These are phyloP conservation scores for Cladosporium sp. DNA, from an alignment of 2,329 filamentous ascomycete genomes.

Conservation along the genomic window DNA sequence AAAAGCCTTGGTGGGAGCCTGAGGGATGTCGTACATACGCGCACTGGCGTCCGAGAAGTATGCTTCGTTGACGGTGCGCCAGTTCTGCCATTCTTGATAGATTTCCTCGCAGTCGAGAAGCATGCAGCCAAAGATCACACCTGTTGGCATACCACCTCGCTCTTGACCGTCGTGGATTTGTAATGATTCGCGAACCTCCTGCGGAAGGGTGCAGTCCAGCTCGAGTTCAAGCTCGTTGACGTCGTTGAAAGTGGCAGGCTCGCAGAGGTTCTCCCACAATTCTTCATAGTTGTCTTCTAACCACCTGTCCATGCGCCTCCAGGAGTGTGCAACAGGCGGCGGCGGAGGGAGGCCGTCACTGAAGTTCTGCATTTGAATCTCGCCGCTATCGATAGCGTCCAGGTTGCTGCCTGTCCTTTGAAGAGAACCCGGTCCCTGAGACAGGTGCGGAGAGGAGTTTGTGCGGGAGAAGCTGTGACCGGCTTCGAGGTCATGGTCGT, in stretches of 20 bases:
- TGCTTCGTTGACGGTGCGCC: constrained; percentile 89
- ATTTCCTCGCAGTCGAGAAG: constrained; percentile 97
- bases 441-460: constrained; percentile 80
- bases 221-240: constrained; percentile 96
- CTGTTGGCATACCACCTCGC: constrained; percentile 82
- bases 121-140: constrained; percentile 92
- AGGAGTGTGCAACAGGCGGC: constrained; percentile 83
- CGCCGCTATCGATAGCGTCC: constrained; percentile 68
- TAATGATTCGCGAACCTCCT: constrained; percentile 89
- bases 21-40: constrained; percentile 51
- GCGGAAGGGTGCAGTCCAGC: constrained; percentile 86
- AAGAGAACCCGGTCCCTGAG: constrained; percentile 68
- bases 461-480: constrained; percentile 55
- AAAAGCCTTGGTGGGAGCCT: constrained; percentile 66
- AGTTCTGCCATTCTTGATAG: constrained; percentile 95
- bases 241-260: constrained; percentile 89
- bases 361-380: constrained; percentile 97
- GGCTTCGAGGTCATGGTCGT: constrained; percentile 66
- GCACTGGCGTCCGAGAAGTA: constrained; percentile 62
- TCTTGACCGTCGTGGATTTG: constrained; percentile 96
- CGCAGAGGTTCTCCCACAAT: constrained; percentile 86
- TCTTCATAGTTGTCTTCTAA: constrained; percentile 93
- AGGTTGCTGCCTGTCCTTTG: constrained; percentile 54
- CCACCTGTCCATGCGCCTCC: constrained; percentile 92
- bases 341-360: constrained; percentile 85